These are phyloP conservation scores for Paramecium bursaria DNA, from an alignment of 73 alveolate species.

Conservation along the genomic window DNA sequence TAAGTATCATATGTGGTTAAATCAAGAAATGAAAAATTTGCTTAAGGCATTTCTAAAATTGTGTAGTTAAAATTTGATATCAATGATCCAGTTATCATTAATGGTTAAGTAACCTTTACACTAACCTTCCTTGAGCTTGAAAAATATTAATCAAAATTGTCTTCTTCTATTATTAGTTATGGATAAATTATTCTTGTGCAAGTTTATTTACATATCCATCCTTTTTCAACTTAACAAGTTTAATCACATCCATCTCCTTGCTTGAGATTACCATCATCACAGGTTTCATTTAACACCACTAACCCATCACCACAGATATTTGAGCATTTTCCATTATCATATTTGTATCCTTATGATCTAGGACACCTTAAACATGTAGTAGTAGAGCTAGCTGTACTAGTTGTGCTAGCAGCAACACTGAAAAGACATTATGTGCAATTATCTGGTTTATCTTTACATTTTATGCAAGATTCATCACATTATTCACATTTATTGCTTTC, in stretches of 20 bases:
- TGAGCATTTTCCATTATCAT: neutral
- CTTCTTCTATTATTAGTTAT: neutral
- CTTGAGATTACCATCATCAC: conserved; percentile 58
- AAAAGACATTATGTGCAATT: conserved; percentile 15
- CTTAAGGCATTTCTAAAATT: too few relatives aligned
- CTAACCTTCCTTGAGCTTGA: too few relatives aligned
- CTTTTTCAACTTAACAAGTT: conserved; percentile 16
- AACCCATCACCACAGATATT: conserved; percentile 52
- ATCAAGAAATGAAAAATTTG: too few relatives aligned
- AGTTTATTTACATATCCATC: conserved; percentile 7
- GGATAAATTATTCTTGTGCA: conserved; percentile 26
- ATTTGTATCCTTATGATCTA: conserved; percentile 1
- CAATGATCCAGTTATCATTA: too few relatives aligned
- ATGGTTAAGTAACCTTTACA: too few relatives aligned
- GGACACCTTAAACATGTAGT: conserved; percentile 1
- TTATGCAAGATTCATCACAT: conserved; percentile 40
- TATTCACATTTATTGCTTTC: neutral
- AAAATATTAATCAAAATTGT: neutral
- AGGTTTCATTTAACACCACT: conserved; percentile 7
- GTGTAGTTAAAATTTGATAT: too few relatives aligned
- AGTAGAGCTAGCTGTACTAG: neutral
- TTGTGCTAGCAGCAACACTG: neutral
- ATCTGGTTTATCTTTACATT: neutral
- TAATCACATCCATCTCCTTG: conserved; percentile 48
- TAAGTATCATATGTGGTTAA: neutral